These are phyloP conservation scores for Hypoxylon sp. DNA, from an alignment of 2,329 filamentous ascomycete genomes.

Conservation along the genomic window DNA sequence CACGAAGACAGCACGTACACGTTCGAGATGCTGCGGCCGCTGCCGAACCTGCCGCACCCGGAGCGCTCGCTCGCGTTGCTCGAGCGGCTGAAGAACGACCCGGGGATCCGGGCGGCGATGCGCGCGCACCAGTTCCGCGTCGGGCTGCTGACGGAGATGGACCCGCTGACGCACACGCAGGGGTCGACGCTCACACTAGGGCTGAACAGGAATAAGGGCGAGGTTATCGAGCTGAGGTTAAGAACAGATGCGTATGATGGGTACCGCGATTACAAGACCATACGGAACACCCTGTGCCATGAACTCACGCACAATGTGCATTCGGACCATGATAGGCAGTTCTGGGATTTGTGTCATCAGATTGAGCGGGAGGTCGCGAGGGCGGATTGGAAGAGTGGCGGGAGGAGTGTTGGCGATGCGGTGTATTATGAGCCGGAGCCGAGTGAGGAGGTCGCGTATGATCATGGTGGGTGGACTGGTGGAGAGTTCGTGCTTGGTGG, in stretches of 20 bases:
- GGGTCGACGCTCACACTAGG: constrained; percentile 83
- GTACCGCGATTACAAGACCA: constrained; percentile 92
- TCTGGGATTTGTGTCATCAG: constrained; percentile 89
- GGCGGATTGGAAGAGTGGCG: constrained; percentile 83
- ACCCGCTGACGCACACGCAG: constrained; percentile 85
- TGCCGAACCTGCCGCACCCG: constrained; percentile 83
- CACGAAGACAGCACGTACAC: constrained; percentile 79
- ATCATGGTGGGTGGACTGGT: constrained; percentile 83
- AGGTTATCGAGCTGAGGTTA: constrained; percentile 90
- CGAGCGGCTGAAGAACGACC: constrained; percentile 82
- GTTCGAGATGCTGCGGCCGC: constrained; percentile 82
- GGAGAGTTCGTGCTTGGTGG: constrained; percentile 82
- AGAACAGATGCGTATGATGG: constrained; percentile 96
- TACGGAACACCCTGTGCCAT: constrained; percentile 93
- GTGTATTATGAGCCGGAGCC: constrained; percentile 71
- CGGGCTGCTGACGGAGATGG: constrained; percentile 93
- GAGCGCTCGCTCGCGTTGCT: constrained; percentile 80
- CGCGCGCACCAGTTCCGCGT: constrained; percentile 86
- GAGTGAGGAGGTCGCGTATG: constrained; percentile 69
- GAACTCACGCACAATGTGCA: constrained; percentile 95
- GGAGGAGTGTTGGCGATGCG: constrained; percentile 75
- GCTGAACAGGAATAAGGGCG: constrained; percentile 87
- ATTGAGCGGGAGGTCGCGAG: constrained; percentile 89
- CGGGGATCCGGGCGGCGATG: constrained; percentile 89
- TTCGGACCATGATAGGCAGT: constrained; percentile 84